A percentile compares a stretch with the other conserved stretches of the same genome.
phyloP scores from a whole-genome alignment of 2,329 filamentous ascomycete genomes.

The Aspergillus sp. region DNA sequence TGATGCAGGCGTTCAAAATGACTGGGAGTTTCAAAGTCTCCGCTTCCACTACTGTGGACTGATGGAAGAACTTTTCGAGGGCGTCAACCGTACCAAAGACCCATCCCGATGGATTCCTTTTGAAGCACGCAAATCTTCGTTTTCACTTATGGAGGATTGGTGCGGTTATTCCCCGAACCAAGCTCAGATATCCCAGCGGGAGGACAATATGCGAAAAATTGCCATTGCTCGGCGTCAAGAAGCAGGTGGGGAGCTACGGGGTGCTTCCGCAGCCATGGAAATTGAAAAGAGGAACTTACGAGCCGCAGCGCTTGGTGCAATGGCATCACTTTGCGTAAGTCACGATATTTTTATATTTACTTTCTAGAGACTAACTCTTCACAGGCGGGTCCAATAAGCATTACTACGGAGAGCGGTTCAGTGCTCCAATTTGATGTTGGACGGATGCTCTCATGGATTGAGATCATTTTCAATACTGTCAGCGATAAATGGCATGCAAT shows the following conservation, averaged over 20 bases:
- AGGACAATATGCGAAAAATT: constrained; percentile 84
- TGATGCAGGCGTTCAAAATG: constrained; percentile 89
- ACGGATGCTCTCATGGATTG: constrained; percentile 92
- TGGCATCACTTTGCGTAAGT: constrained; percentile 87
- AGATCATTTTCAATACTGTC: constrained; percentile 86
- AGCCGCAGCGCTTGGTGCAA: constrained; percentile 87
- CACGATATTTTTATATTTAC: constrained; percentile 34
- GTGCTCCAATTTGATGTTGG: constrained; percentile 87
- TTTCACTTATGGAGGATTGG: constrained; percentile 98
- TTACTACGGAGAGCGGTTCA: constrained; percentile 85
- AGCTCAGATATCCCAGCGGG: constrained; percentile 73
- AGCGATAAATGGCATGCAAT: constrained; percentile 92
- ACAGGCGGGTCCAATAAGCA: constrained; percentile 69
- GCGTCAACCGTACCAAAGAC: constrained; percentile 80
- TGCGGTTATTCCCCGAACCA: constrained; percentile 96
- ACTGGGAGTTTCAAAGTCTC: constrained; percentile 90
- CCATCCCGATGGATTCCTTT: constrained; percentile 96
- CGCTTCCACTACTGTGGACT: constrained; percentile 92
- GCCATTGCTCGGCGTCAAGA: constrained; percentile 75
- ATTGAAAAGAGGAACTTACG: constrained; percentile 93
- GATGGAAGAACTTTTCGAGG: constrained; percentile 89
- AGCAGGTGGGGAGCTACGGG: constrained; percentile 70
- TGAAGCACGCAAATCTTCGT: constrained; percentile 90
- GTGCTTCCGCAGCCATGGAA: constrained; percentile 85
- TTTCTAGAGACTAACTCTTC: constrained; percentile 14